Conservation (phyloP, 2,329 filamentous ascomycete genomes). For the Fusarium sp. region DNA sequence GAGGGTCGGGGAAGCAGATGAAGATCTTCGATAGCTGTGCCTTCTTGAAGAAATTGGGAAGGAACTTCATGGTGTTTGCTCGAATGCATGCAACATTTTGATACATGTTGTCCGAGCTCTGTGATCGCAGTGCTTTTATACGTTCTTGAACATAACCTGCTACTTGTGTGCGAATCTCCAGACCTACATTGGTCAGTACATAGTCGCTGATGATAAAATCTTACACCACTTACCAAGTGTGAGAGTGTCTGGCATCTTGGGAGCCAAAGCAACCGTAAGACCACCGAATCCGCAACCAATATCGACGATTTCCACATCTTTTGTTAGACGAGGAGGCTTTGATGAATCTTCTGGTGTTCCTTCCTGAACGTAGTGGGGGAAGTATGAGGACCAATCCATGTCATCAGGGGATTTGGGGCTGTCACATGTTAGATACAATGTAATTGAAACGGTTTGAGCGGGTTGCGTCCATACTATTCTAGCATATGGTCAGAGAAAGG, state of each 20-base stretch:
- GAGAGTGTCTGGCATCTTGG: slow-evolving; percentile 81
- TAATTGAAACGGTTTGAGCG: slow-evolving; percentile 5
- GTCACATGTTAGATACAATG: slow-evolving; percentile 22
- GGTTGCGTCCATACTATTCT: slow-evolving; percentile 72
- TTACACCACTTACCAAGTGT: slow-evolving; percentile 73
- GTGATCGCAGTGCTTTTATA: slow-evolving; percentile 80
- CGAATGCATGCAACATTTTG: slow-evolving; percentile 91
- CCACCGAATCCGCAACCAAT: slow-evolving; percentile 98
- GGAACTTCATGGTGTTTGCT: slow-evolving; percentile 98
- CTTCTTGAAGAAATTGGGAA: slow-evolving; percentile 95
- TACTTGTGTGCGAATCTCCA: slow-evolving; percentile 93
- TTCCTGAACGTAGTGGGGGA: slow-evolving; percentile 74
- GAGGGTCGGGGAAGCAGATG: slow-evolving; percentile 97
- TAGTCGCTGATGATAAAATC: not conserved
- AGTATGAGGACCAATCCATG: slow-evolving; percentile 93
- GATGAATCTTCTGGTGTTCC: slow-evolving; percentile 48
- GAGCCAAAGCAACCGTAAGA: slow-evolving; percentile 84
- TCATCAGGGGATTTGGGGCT: slow-evolving; percentile 82
- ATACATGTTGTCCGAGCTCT: slow-evolving; percentile 70
- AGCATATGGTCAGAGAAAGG: slow-evolving; percentile 95
- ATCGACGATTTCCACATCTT: slow-evolving; percentile 90
- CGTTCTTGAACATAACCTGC: slow-evolving; percentile 91
- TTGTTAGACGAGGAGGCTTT: slow-evolving; percentile 51
- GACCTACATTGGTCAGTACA: slow-evolving; percentile 62
- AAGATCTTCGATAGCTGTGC: slow-evolving; percentile 90